Evolutionary conservation across 2,329 filamentous ascomycete genomes (phyloP).

Genomic region (Botrytis galanthina): DNA sequence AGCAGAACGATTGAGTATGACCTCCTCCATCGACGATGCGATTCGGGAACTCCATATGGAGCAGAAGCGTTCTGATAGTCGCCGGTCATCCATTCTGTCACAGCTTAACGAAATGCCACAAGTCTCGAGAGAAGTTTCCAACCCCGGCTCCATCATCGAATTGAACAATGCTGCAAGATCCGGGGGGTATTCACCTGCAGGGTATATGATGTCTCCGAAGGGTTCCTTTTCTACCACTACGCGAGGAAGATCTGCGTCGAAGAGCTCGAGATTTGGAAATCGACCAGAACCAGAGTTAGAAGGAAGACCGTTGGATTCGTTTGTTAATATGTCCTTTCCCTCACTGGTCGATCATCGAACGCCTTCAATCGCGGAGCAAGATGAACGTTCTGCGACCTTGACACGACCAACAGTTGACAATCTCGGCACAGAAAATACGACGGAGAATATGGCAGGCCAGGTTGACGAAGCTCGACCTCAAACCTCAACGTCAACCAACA

Average conservation of each 20-base stretch:
- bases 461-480: slow-evolving; percentile 26
- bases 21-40: slow-evolving; percentile 73
- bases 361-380: slow-evolving; percentile 34
- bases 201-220: slow-evolving; percentile 65
- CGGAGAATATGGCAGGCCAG: slow-evolving; percentile 20
- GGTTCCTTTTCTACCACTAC: slow-evolving; percentile 51
- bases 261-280: slow-evolving; percentile 43
- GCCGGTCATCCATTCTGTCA: slow-evolving; percentile 60
- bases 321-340: slow-evolving; percentile 31
- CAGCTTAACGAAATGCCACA: slow-evolving; percentile 32
- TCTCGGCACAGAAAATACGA: slow-evolving; percentile 23
- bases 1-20: slow-evolving; percentile 70
- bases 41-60: slow-evolving; percentile 71
- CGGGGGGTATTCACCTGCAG: slow-evolving; percentile 68
- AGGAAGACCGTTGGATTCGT: slow-evolving; percentile 38
- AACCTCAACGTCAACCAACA: slow-evolving; percentile 40
- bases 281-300: slow-evolving; percentile 39
- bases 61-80: slow-evolving; percentile 67
- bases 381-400: slow-evolving; percentile 32
- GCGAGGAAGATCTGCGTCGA: slow-evolving; percentile 55
- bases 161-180: slow-evolving; percentile 64
- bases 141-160: slow-evolving; percentile 62
- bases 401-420: slow-evolving; percentile 30
- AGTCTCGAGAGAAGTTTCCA: slow-evolving; percentile 47
- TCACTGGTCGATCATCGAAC: slow-evolving; percentile 29